phyloP scores from a whole-genome alignment of 2,329 filamentous ascomycete species.

The Blumeriella jaapii region DNA sequence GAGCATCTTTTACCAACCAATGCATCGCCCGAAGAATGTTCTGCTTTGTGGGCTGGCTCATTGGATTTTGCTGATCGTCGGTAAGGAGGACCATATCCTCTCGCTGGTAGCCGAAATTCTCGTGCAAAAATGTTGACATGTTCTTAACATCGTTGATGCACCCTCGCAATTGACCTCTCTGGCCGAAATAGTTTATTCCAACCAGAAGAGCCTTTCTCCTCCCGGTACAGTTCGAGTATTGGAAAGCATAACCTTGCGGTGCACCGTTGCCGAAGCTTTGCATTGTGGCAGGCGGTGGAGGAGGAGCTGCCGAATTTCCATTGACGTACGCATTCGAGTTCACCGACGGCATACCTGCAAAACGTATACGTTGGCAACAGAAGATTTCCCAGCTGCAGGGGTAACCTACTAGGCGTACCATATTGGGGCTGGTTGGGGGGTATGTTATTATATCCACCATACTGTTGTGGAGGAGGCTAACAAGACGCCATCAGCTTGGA shows the following conservation, averaged over 20 bases:
- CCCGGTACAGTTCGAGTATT: constrained; percentile 86
- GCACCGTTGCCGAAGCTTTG: constrained; percentile 73
- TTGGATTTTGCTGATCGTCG: constrained; percentile 92
- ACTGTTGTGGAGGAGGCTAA: constrained; percentile 36
- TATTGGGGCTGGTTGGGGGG: constrained; percentile 33
- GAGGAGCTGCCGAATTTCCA: constrained; percentile 43
- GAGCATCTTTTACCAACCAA: constrained; percentile 90
- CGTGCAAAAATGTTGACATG: constrained; percentile 83
- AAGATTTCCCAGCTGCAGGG: neutral
- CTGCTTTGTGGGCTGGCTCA: constrained; percentile 92
- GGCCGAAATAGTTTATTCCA: constrained; percentile 93
- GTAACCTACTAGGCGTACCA: constrained; percentile 35
- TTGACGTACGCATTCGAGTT: constrained; percentile 44
- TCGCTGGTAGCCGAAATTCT: constrained; percentile 82
- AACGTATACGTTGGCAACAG: constrained; percentile 4
- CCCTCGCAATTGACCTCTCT: constrained; percentile 78
- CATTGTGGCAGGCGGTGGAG: constrained; percentile 55
- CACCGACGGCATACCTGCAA: constrained; percentile 30
- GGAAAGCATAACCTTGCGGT: constrained; percentile 69
- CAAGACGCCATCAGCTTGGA: constrained; percentile 2
- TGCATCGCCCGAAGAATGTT: constrained; percentile 96
- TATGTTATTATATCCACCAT: constrained; percentile 30
- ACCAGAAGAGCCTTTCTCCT: constrained; percentile 81
- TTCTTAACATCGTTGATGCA: constrained; percentile 98
- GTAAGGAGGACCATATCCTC: constrained; percentile 97